Evolutionary conservation across 2,329 filamentous ascomycete genomes (phyloP), one percentile per base, ranked within the genome.

Genomic region (Beauveria asiatica): DNA sequence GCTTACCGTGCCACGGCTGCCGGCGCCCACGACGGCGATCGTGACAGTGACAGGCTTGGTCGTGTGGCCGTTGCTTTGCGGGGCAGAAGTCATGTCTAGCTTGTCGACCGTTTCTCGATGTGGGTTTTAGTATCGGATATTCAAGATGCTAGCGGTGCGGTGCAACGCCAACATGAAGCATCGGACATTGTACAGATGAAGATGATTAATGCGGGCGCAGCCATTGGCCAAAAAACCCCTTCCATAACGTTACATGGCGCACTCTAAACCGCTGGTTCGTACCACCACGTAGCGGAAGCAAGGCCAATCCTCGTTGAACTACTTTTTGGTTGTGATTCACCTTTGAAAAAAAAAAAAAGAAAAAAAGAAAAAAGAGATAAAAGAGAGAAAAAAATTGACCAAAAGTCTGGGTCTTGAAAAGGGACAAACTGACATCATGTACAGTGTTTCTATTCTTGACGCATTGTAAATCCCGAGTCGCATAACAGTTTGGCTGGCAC

Each of bases 1-100:
- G 42, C 62, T 33, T 50, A 62, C 60, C 27, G 58, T 56, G 13
- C 62, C 62, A 48, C 62, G 61, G 44, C 61, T 62, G 25, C 62
- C 62, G 5, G 62, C 62, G 44, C 62, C 62, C 5, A 64, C 61
- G 9, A 64, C 61, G 5, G 57, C 62, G 46, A 64, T 62, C 10
- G 62, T 62, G 16, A 64, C 60, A 11, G 62, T 62, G 16, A 64
- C 60, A 11, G 52, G 59, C 7, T 56, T 48, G 5, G 41, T 30
- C n/a, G 30, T 7, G 19, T 50, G n/a, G 42, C 52, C 54, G 49
- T 49, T 58, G 23, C 39, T 51, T 39, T n/a, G 27, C 57, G 49
- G 9, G n/a, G 50, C 25, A 10, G 50, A 44, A 13, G 42, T 37
- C 59, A 60, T 60, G 3, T 13, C 44, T n/a, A 17, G 16, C 37